A percentile compares a stretch with the other conserved stretches of the same genome.
phyloP scores from a whole-genome alignment of 2,329 filamentous ascomycete genomes.

The Epichloe hybrida region DNA sequence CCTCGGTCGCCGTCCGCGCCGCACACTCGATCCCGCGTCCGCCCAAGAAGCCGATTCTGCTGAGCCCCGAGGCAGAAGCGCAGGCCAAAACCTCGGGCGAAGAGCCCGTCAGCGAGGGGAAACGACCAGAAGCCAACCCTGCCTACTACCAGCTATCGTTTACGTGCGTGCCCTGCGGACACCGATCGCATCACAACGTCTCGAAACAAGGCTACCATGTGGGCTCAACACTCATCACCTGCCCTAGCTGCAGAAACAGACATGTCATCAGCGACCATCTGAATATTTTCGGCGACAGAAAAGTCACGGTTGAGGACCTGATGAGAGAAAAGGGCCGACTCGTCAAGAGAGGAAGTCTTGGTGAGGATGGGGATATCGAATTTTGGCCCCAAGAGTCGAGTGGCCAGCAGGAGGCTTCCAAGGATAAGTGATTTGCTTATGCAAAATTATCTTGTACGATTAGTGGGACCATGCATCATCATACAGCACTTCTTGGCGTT shows the following conservation, averaged over 20 bases:
- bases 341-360: constrained; percentile 57
- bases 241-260: constrained; percentile 71
- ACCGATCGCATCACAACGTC: constrained; percentile 70
- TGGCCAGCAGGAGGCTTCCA: not conserved
- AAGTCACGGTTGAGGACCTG: constrained; percentile 62
- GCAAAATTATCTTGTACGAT: not conserved
- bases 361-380: constrained; percentile 75
- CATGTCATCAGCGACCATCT: constrained; percentile 91
- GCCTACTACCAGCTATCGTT: constrained; percentile 82
- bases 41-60: constrained; percentile 5
- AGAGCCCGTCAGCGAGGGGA: constrained; percentile 13
- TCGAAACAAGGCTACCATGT: constrained; percentile 93
- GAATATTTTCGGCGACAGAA: constrained; percentile 57
- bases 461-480: not conserved
- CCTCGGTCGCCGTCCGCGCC: constrained; percentile 12
- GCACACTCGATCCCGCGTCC: constrained; percentile 24
- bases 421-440: not conserved
- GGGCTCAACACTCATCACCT: constrained; percentile 79
- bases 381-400: constrained; percentile 66
- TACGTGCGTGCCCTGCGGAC: constrained; percentile 76
- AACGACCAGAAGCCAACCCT: constrained; percentile 21
- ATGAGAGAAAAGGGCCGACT: constrained; percentile 62
- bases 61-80: constrained; percentile 4
- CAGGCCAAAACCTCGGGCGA: constrained; percentile 7
- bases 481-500: not conserved